Evolutionary conservation across 140 eudicot species (phyloP), one percentile per base, ranked within the genome.

Genomic region (Cichorium intybus): DNA sequence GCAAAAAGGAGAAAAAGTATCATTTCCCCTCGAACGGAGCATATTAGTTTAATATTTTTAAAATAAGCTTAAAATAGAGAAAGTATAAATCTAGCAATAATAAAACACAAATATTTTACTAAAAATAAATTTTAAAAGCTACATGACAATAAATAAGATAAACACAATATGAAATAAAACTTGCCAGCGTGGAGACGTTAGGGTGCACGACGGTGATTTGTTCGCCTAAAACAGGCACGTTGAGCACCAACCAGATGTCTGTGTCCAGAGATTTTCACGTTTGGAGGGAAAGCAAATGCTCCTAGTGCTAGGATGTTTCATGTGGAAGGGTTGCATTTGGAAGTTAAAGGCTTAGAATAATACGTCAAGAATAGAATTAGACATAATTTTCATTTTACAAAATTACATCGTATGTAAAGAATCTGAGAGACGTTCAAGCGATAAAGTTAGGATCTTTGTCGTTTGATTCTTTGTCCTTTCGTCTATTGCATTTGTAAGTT

Each of bases 171-270:
- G n/a, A n/a, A n/a, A n/a, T n/a, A n/a, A 86, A 84, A 81, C 85
- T 86, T 51, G 87, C 87, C 11, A 86, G 95, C 56, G 97, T 89
- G 27, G 97, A 89, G 79, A 89, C 97, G 26, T 79, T 89, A 57
- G 97, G 97, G 58, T 89, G 97, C 78, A 89, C 97, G 1, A 89
- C 91, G 26, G 95, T 89, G 33, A 89, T 89, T 34, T 89, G 97
- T 78, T 89, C 97, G 0, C 95, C 85, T 56, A 89, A 89, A 71
- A 89, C 97, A 7, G 97, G 97, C 34, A 89, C 97, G 3, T 54
- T 89, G 75, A 89, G 95, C 7, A 89, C 97, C 31, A 89, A 89
- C 35, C 97, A 89, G 82, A 89, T 89, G 97, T 76, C 97, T 39
- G 95, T 89, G 68, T 53, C 80, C n/a, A 2, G 85, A 86, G 78